Conservation (phyloP, 805 yeast species). For the Komagataella populi region DNA sequence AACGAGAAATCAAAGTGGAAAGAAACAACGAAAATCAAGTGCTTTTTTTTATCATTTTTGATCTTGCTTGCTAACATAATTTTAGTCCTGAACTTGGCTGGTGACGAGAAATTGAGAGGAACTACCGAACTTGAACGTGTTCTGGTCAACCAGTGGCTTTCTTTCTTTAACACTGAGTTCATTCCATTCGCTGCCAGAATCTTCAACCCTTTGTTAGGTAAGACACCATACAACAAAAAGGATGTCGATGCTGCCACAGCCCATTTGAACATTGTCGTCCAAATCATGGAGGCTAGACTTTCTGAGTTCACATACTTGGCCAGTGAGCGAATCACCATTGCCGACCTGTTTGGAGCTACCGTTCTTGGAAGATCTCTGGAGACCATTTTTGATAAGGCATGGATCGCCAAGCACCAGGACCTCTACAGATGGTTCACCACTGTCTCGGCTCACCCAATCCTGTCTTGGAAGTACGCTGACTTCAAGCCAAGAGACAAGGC, state of each 20-base stretch:
- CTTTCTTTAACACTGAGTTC: conserved; percentile 61
- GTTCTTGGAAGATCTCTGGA: conserved; percentile 33
- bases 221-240: conserved; percentile 68
- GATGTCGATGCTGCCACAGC: conserved; percentile 14
- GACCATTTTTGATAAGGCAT: conserved; percentile 30
- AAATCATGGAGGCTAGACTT: conserved; percentile 21
- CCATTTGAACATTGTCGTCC: conserved; percentile 1
- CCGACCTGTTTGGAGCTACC: conserved; percentile 30
- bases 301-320: conserved; percentile 29
- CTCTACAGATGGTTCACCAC: conserved; percentile 38
- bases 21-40: not conserved
- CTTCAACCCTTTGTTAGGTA: conserved; percentile 52
- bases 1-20: conserved; percentile 29
- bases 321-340: conserved; percentile 31
- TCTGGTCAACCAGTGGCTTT: conserved; percentile 61
- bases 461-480: conserved; percentile 35
- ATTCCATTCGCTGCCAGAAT: conserved; percentile 30
- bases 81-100: conserved; percentile 11
- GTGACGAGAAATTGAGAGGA: conserved; percentile 32
- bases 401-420: conserved; percentile 36
- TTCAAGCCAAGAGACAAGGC: conserved; percentile 53
- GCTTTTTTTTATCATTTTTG: not conserved
- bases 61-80: not conserved
- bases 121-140: conserved; percentile 33
- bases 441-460: conserved; percentile 25